Evolutionary conservation across 2,329 filamentous ascomycete genomes (phyloP), one percentile per base, ranked within the genome.

Genomic region (Elsinoe fawcettii): DNA sequence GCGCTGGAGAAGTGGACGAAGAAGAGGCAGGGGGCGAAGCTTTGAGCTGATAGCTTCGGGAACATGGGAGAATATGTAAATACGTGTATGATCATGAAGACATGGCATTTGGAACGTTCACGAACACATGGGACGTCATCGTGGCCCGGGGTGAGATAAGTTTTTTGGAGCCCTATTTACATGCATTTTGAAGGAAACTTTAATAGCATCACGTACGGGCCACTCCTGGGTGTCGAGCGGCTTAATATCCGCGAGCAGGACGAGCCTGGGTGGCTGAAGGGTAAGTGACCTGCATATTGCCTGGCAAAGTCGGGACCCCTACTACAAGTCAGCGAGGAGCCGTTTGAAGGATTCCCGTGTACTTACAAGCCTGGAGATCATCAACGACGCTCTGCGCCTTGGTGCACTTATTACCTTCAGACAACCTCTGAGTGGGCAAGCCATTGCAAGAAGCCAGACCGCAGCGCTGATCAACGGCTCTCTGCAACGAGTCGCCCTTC

Each of bases 401-500:
- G 16, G 49, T 66, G 43, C 67, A 70, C 59, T 69, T 68, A 49
- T 70, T 70, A 56, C 68, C 67, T 18, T 62, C 55, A n/a, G 67
- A 65, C 57, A 69, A 67, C 7, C 55, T 65, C 61, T 70, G 67
- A 49, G 66, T 69, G 61, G 67, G 68, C 9, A 70, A 51, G n/a
- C 46, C 55, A 20, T 57, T 43, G 34, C 55, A 57, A 4, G 18
- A 25, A 30, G 37, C 39, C 16, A 57, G 55, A 61, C 67, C 39
- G 65, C 64, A 32, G 66, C 64, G 34, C 44, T 55, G 18, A 68
- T 70, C 65, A 61, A 70, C 63, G 62, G 87, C 85, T 60, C 79
- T 75, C 70, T 86, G 83, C 51, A 88, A 81, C 44, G 79, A 77
- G 27, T 74, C 69, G 60, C 80, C 75, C 62, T 90, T 82, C 87